Evolutionary conservation across 306 rosid genomes (phyloP).

Genomic region (Vigna trinervia): DNA sequence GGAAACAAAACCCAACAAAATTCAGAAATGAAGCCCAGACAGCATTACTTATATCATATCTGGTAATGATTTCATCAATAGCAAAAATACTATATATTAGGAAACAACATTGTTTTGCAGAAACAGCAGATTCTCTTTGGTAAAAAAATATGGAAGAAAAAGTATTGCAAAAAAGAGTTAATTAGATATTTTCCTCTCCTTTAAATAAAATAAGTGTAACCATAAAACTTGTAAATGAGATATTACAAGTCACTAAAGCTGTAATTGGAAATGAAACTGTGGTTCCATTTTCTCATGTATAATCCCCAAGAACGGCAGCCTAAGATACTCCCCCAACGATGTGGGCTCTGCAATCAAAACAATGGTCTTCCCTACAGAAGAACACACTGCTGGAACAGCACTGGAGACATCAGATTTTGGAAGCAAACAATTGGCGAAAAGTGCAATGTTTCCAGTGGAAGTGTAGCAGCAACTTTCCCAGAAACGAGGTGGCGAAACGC

Average conservation of each 20-base stretch:
- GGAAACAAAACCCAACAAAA: too few relatives aligned
- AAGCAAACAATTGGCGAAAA: slow-evolving; percentile 72
- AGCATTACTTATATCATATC: too few relatives aligned
- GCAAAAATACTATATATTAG: too few relatives aligned
- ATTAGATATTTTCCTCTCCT: too few relatives aligned
- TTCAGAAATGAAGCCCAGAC: too few relatives aligned
- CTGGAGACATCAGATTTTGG: slow-evolving; percentile 67
- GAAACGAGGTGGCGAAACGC: slow-evolving; percentile 46
- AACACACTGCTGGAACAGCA: slow-evolving; percentile 58
- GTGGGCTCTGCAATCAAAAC: slow-evolving; percentile 46
- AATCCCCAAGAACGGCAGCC: slow-evolving; percentile 53
- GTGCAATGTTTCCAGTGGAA: slow-evolving; percentile 55
- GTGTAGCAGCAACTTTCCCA: slow-evolving; percentile 50
- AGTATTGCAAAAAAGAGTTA: too few relatives aligned
- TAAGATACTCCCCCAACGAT: slow-evolving; percentile 58
- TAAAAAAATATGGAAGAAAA: too few relatives aligned
- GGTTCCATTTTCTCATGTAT: slow-evolving; percentile 38
- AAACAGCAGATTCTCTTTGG: too few relatives aligned
- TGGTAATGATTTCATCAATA: too few relatives aligned
- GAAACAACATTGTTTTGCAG: too few relatives aligned
- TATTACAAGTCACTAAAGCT: slow-evolving; percentile 6
- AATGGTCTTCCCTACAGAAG: slow-evolving; percentile 35
- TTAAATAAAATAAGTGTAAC: too few relatives aligned
- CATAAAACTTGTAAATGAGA: background rate
- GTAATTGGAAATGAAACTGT: slow-evolving; percentile 36